phyloP scores from a whole-genome alignment of 805 yeast genomes.

The Grigorovia humatica region DNA sequence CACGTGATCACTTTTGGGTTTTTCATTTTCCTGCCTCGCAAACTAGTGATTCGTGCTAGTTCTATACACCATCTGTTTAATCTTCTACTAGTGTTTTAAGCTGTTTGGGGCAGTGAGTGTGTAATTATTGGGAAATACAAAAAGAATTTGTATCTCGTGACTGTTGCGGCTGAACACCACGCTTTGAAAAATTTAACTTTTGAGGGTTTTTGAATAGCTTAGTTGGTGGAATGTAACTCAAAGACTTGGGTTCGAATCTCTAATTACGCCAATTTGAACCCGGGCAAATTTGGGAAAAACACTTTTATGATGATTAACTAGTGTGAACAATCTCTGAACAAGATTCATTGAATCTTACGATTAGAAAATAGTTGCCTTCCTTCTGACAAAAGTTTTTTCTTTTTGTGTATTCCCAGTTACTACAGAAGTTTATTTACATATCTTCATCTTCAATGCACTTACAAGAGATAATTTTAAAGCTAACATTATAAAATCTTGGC shows the following conservation, averaged over 20 bases:
- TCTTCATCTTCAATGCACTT: too few species aligned
- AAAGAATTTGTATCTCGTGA: not conserved
- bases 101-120: too few species aligned
- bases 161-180: not conserved
- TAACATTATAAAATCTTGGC: too few species aligned
- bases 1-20: not conserved
- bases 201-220: not conserved
- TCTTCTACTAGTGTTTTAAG: too few species aligned
- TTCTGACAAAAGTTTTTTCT: conserved; percentile 21
- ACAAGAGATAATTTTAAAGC: too few species aligned
- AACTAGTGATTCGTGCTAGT: too few species aligned
- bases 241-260: conserved; percentile 6
- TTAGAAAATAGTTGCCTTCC: conserved; percentile 35
- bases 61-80: too few species aligned
- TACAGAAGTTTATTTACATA: not conserved
- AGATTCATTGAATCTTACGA: conserved; percentile 21
- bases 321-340: conserved; percentile 34
- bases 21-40: not conserved
- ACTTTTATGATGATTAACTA: conserved; percentile 28
- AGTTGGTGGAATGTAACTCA: not conserved
- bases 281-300: not conserved
- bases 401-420: not conserved
- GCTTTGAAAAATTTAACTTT: too few species aligned
- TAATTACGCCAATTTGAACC: not conserved
- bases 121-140: not conserved